Evolutionary conservation across 495 filamentous ascomycete genomes (phyloP), one percentile per base, ranked within the genome.

Genomic region (Penicillium malachiteum): DNA sequence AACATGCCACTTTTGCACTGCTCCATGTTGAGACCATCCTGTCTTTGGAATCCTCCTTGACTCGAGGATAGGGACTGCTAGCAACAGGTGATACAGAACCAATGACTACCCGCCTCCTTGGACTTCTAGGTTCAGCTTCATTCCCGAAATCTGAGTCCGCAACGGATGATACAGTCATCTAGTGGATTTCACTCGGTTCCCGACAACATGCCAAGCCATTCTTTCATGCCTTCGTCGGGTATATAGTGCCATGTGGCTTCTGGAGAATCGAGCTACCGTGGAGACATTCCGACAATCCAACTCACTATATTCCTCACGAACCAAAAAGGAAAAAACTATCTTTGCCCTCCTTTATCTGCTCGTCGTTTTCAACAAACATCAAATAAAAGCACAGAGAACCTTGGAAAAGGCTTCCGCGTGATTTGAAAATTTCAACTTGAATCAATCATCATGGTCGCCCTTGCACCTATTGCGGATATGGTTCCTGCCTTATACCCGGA

Each of bases 131-230:
- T 55, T 63, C 46, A 57, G 47, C 59, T 50, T 56, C 44, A 54
- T 35, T 38, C 52, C 41, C 39, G 32, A 46, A 10, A 32, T 65
- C 56, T 68, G 55, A 65, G 57, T 65, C 62, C 57, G 62, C 59
- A 58, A n/a, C 7, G 14, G 42, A 35, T 45, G 21, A 47, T 38
- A 65, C 57, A 61, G 65, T 65, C 65, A 68, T 65, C 59, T 16
- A 37, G 51, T n/a, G 48, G 48, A 52, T 33, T 41, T 18, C 18
- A 7, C 9, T 32, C 32, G 47, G 47, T n/a, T 37, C 32, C 47
- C 34, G 32, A 38, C 14, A 39, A 18, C 48, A 31, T 11, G 13
- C 43, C 43, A 26, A 46, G 11, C 5, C 12, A 46, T 16, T 21
- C 21, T 43, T 11, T 10, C 41, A 9, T 10, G 14, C 32, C 32